A percentile compares a stretch with the other conserved stretches of the same genome.
These are phyloP conservation scores for Colletotrichum sp. DNA, from an alignment of 2,329 filamentous ascomycete species.

Conservation along the genomic window DNA sequence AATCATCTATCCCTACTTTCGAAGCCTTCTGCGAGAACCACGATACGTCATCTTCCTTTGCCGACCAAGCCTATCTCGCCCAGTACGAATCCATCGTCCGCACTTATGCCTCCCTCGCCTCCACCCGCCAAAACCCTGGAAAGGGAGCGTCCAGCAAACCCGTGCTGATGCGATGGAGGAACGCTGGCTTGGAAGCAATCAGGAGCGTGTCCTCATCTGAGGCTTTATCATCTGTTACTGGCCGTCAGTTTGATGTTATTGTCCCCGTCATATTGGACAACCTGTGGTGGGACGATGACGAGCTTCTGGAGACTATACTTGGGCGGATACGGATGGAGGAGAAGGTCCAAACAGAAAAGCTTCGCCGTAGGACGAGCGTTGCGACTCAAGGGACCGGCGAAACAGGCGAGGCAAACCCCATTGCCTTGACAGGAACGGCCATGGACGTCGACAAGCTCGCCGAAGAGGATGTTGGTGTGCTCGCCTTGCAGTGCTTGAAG, in stretches of 20 bases:
- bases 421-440: constrained; percentile 79
- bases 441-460: constrained; percentile 88
- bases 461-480: constrained; percentile 84
- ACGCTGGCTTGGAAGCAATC: constrained; percentile 77
- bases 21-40: constrained; percentile 88
- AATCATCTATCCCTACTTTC: constrained; percentile 87
- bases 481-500: constrained; percentile 86
- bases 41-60: constrained; percentile 83
- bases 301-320: constrained; percentile 72
- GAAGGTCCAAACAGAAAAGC: constrained; percentile 68
- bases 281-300: constrained; percentile 76
- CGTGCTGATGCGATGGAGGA: constrained; percentile 79
- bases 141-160: constrained; percentile 70
- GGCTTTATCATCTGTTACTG: constrained; percentile 75
- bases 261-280: constrained; percentile 89
- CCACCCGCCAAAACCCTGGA: constrained; percentile 58
- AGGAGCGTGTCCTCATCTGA: constrained; percentile 83
- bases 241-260: constrained; percentile 77
- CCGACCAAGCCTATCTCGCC: constrained; percentile 81
- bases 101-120: constrained; percentile 81
- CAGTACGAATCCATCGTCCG: constrained; percentile 85
- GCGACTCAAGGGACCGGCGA: constrained; percentile 78
- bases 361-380: constrained; percentile 76
- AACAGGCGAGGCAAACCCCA: constrained; percentile 68
- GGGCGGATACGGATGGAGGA: constrained; percentile 72